A percentile compares a stretch with the other conserved stretches of the same genome.
phyloP scores from a whole-genome alignment of 2,329 filamentous ascomycete species.

The Aspergillus neotritici region DNA sequence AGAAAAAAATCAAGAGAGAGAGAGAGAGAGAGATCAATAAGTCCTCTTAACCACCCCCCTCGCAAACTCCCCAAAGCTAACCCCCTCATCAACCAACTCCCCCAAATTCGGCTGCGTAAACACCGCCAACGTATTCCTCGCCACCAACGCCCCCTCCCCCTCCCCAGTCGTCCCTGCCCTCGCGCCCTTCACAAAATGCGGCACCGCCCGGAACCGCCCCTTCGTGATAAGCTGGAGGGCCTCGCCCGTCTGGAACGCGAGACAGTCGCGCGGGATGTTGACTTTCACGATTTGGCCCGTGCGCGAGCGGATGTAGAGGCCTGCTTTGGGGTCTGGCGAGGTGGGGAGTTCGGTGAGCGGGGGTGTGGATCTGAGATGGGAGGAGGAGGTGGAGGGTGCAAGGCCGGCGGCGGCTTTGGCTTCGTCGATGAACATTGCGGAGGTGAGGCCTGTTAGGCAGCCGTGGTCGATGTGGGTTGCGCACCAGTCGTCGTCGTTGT shows the following conservation, averaged over 20 bases:
- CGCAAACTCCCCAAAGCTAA: conserved; percentile 68
- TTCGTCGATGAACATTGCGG: conserved; percentile 94
- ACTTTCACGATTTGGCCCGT: conserved; percentile 81
- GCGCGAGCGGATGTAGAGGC: conserved; percentile 89
- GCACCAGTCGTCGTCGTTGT: conserved; percentile 89
- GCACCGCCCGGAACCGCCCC: conserved; percentile 89
- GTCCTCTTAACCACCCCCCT: conserved; percentile 75
- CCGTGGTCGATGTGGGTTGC: conserved; percentile 74
- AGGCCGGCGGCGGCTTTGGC: conserved; percentile 44
- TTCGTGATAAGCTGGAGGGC: conserved; percentile 82
- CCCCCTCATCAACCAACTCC: conserved; percentile 62
- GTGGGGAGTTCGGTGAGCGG: conserved; percentile 62
- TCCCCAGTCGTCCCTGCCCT: conserved; percentile 51
- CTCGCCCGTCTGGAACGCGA: conserved; percentile 95
- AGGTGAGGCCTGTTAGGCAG: conserved; percentile 88
- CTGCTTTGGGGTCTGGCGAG: conserved; percentile 77
- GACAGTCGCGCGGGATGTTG: conserved; percentile 80
- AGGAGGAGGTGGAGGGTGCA: conserved; percentile 29
- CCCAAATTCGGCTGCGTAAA: conserved; percentile 96
- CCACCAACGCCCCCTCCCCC: conserved; percentile 46
- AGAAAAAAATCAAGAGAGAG: background rate
- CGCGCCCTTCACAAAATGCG: conserved; percentile 86
- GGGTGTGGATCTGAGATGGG: conserved; percentile 29
- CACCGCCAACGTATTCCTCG: conserved; percentile 84
- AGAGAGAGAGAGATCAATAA: conserved; percentile 31